phyloP scores from a whole-genome alignment of 345 rosid genomes.

The Balakata baccata region DNA sequence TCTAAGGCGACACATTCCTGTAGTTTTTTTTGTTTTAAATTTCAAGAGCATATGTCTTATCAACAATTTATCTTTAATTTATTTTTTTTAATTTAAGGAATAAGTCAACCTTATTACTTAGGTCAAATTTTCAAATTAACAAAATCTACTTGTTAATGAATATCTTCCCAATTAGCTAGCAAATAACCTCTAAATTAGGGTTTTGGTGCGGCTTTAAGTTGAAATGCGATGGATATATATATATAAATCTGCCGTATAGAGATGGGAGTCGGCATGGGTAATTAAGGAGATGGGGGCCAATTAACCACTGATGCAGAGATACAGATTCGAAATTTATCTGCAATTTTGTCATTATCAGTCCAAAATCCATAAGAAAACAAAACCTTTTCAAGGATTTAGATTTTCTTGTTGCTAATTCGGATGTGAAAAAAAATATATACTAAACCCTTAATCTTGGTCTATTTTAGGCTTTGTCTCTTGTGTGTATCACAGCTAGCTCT shows the following conservation, averaged over 20 bases:
- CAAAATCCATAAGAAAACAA: conserved; percentile 22
- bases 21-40: no score
- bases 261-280: conserved; percentile 31
- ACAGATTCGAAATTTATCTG: conserved; percentile 19
- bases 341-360: conserved; percentile 30
- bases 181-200: not conserved
- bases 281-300: conserved; percentile 16
- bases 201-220: conserved; percentile 14
- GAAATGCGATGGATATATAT: no score
- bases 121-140: not conserved
- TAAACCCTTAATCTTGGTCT: conserved; percentile 10
- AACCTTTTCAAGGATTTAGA: conserved; percentile 38
- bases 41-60: no score
- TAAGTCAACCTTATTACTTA: not conserved
- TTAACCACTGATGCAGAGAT: not conserved
- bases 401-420: conserved; percentile 35
- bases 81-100: not conserved
- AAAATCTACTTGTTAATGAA: not conserved
- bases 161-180: not conserved
- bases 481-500: conserved; percentile 29
- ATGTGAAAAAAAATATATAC: conserved; percentile 17
- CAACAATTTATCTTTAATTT: no score
- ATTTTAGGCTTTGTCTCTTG: conserved; percentile 22
- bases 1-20: no score
- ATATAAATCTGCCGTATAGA: conserved; percentile 10